Base-by-base conservation (phyloP, 2,329 filamentous ascomycete species). In the Fusarium musae region DNA sequence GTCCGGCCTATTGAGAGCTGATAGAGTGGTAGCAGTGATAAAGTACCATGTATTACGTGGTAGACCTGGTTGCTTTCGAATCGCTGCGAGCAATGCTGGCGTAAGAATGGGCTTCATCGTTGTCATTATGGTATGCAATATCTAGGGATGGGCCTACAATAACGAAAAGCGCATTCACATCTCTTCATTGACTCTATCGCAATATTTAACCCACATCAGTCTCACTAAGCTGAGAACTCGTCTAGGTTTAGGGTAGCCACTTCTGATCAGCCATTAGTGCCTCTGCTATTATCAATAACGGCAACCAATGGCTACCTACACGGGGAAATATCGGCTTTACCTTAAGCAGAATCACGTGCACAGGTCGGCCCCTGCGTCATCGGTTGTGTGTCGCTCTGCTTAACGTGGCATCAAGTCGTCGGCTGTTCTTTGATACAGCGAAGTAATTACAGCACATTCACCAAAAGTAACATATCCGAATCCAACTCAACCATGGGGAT, bases 401-500 rank as follows among this genome's bases (percentile, higher is more conserved):
- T 78, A 78, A 78, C 77, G 77, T 78, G 77, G 77, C 77, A 78
- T 78, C 74, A 78, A 78, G 71, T 65, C 40, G 59, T 59, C 56
- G 63, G 42, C 70, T 64, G 40, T 64, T 65, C 59, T 28, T 53
- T 46, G 68, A 59, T 64, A 66, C 47, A 63, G 57, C 32, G 36
- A 50, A 26, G 30, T 52, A 52, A 63, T 47, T 62, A 50, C 63
- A 61, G 30, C 58, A 46, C 71, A 73, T 63, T 59, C 40, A 58
- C 47, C 65, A 64, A 66, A 53, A 47, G 54, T 52, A 42, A 40
- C 23, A 40, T 28, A 49, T 67, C 64, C 61, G 36, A 46, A 61
- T 68, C 66, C 42, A 28, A 58, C 50, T 54, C 66, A 61, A 69
- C 63, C 69, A 78, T 78, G 76, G 64, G 69, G 70, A 76, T 76